A percentile compares a stretch with the other conserved stretches of the same genome.
phyloP scores from a whole-genome alignment of 2,329 filamentous ascomycete species.

The Alternaria sp. region DNA sequence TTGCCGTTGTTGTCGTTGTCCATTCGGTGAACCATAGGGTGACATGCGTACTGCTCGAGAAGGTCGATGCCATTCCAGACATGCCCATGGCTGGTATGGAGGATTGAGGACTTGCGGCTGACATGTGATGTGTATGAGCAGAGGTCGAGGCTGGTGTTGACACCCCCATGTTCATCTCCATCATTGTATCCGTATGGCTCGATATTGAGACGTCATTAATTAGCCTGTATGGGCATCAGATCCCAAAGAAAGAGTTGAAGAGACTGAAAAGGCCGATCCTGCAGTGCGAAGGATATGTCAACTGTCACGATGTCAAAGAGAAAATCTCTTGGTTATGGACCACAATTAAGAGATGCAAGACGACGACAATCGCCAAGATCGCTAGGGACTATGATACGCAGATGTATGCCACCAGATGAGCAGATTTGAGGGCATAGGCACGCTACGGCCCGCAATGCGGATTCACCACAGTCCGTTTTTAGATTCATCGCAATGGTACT shows the following conservation, averaged over 20 bases:
- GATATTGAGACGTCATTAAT: neutral
- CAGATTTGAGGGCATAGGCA: slow-evolving; percentile 23
- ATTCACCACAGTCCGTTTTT: neutral
- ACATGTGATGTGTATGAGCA: neutral
- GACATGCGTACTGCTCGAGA: slow-evolving; percentile 37
- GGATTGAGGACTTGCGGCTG: neutral
- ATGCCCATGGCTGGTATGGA: slow-evolving; percentile 19
- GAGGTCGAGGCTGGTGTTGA: slow-evolving; percentile 1
- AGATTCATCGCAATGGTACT: neutral
- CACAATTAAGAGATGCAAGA: neutral
- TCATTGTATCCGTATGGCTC: neutral
- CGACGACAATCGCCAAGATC: neutral
- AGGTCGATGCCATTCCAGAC: slow-evolving; percentile 39
- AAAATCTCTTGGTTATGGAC: neutral
- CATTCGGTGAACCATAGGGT: slow-evolving; percentile 42
- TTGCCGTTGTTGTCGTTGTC: slow-evolving; percentile 36
- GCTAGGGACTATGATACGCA: slow-evolving; percentile 14
- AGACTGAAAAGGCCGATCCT: neutral
- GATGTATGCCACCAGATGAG: slow-evolving; percentile 14
- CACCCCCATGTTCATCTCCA: slow-evolving; percentile 13
- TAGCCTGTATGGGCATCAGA: neutral
- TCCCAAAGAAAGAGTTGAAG: neutral
- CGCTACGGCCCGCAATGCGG: slow-evolving; percentile 6
- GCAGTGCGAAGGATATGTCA: neutral
- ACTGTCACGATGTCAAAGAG: neutral